Conservation (phyloP, 805 yeast species). For the Yarrowia sp. region DNA sequence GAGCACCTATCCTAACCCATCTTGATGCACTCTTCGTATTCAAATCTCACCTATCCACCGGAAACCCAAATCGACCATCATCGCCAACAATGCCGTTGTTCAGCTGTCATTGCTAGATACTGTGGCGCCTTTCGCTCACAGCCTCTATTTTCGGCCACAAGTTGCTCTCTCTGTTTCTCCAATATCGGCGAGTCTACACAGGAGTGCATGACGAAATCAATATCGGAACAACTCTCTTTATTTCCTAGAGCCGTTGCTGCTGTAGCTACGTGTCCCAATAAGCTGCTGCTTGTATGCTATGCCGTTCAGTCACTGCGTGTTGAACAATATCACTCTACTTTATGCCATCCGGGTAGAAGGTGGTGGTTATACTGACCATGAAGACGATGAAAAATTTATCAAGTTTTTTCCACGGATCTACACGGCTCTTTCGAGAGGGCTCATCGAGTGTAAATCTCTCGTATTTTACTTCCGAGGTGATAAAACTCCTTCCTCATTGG, state of each 20-base stretch:
- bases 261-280: too few species aligned
- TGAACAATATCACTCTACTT: too few species aligned
- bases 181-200: neutral
- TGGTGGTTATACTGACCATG: neutral
- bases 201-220: constrained; percentile 12
- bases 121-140: neutral
- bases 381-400: neutral
- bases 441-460: neutral
- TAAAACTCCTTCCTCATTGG: constrained; percentile 9
- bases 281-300: neutral
- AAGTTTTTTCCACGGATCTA: too few species aligned
- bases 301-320: neutral
- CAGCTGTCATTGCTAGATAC: neutral
- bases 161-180: neutral
- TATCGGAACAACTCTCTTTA: constrained; percentile 5
- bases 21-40: too few species aligned
- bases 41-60: too few species aligned
- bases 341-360: neutral
- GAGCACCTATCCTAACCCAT: too few species aligned
- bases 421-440: too few species aligned
- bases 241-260: too few species aligned
- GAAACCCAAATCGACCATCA: neutral
- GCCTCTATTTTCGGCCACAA: neutral
- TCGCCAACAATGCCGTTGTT: neutral
- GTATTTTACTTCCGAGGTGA: neutral